These are phyloP conservation scores for Trichomonas gallinae DNA, from an alignment of 208 protist genomes.

Conservation along the genomic window DNA sequence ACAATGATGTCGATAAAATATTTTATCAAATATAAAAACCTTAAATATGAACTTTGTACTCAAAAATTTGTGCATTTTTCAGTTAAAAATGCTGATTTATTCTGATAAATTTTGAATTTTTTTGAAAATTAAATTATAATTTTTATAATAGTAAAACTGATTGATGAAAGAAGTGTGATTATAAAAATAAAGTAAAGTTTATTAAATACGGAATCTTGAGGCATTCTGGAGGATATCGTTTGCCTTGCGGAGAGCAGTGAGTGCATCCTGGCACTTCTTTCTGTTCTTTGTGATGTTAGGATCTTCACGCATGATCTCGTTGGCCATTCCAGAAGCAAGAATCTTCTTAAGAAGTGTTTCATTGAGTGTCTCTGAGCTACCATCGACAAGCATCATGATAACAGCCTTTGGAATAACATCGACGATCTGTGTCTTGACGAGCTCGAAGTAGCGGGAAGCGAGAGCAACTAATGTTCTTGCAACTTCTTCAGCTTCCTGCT, in stretches of 20 bases:
- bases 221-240: neutral
- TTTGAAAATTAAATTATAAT: no score
- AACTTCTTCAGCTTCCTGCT: neutral
- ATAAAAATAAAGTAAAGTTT: neutral
- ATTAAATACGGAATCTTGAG: neutral
- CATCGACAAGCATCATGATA: neutral
- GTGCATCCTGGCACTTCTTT: conserved; percentile 27
- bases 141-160: no score
- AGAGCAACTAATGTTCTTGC: neutral
- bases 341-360: conserved; percentile 39
- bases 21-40: no score
- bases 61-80: no score
- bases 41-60: no score
- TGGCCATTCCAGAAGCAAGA: conserved; percentile 38
- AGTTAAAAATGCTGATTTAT: no score
- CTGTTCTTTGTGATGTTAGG: conserved; percentile 39
- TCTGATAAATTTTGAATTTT: no score
- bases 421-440: neutral
- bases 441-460: neutral
- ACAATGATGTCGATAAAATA: no score
- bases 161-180: no score
- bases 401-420: conserved; percentile 18
- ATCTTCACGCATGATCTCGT: conserved; percentile 45
- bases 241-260: conserved; percentile 36
- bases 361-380: conserved; percentile 27